A percentile compares a stretch with the other conserved stretches of the same genome.
Conservation (phyloP, 371 early-diverging fungal species). For the Lichtheimia hyalospora region DNA sequence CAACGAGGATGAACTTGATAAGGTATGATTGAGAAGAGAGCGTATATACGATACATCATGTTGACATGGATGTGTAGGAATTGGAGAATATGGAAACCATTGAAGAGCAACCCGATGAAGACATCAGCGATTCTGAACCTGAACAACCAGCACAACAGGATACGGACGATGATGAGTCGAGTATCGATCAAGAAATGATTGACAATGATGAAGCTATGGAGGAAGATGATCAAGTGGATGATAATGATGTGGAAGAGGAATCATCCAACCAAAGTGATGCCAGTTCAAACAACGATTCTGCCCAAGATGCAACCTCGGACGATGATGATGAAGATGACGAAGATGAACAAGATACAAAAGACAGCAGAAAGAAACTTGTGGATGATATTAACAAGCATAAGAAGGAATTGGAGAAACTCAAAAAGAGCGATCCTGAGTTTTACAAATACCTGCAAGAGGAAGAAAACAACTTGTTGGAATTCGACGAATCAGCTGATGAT, state of each 20-base stretch:
- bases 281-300: constrained; percentile 15
- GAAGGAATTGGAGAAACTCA: constrained; percentile 71
- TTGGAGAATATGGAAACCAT: constrained; percentile 6
- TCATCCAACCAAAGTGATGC: constrained; percentile 20
- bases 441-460: constrained; percentile 87
- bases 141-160: constrained; percentile 7
- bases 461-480: constrained; percentile 77
- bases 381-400: constrained; percentile 66
- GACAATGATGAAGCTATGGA: background rate
- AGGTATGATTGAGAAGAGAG: background rate
- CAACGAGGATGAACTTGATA: constrained; percentile 16
- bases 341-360: constrained; percentile 43
- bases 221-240: constrained; percentile 8
- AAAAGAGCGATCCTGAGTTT: constrained; percentile 87
- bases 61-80: background rate
- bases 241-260: constrained; percentile 5
- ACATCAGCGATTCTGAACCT: constrained; percentile 10
- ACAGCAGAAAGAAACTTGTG: constrained; percentile 48
- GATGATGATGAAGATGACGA: constrained; percentile 34
- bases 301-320: constrained; percentile 18
- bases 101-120: constrained; percentile 10
- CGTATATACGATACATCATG: background rate
- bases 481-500: constrained; percentile 66
- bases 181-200: constrained; percentile 15
- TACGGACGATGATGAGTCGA: constrained; percentile 4